Conservation (phyloP, 75 land plant species). For the Chamaecyparis obtusa region DNA sequence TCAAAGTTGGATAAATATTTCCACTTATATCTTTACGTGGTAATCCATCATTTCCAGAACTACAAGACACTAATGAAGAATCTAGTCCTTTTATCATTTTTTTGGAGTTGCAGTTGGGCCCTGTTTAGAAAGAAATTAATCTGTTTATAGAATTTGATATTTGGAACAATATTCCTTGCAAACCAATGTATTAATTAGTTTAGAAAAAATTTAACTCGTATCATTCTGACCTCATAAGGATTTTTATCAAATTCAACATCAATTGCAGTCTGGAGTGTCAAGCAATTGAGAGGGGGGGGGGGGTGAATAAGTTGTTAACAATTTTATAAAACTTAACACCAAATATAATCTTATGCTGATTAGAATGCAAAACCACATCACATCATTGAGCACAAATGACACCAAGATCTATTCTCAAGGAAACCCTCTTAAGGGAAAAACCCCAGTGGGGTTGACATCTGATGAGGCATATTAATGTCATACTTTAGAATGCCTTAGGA, state of each 20-base stretch:
- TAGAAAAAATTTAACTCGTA: background rate
- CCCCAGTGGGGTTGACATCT: no score
- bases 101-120: slow-evolving; percentile 40
- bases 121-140: slow-evolving; percentile 15
- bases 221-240: slow-evolving; percentile 38
- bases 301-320: no score
- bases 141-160: background rate
- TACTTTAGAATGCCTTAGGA: no score
- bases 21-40: slow-evolving; percentile 51
- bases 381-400: no score
- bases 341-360: no score
- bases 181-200: background rate
- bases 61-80: slow-evolving; percentile 7
- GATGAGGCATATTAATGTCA: no score
- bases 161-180: background rate
- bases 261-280: slow-evolving; percentile 37
- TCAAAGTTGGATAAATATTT: slow-evolving; percentile 27
- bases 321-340: no score
- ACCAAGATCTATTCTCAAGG: no score
- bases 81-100: slow-evolving; percentile 33
- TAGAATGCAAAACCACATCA: no score
- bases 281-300: no score
- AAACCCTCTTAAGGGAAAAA: no score
- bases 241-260: slow-evolving; percentile 52
- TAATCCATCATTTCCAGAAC: slow-evolving; percentile 38